Conservation (phyloP, 2,329 filamentous ascomycete genomes). For the Magnaporthiopsis incrustans region DNA sequence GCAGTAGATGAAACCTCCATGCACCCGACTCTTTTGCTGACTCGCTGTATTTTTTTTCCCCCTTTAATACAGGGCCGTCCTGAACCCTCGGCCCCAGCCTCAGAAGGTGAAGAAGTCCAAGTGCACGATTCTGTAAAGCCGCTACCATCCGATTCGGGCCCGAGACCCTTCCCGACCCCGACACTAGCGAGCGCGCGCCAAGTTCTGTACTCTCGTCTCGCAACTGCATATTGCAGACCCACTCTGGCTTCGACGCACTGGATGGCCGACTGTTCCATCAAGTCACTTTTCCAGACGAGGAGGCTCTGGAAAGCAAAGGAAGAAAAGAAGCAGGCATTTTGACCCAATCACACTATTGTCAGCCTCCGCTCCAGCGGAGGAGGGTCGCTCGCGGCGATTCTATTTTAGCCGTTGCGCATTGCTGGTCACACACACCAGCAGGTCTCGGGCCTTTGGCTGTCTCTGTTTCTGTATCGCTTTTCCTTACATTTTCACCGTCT, state of each 20-base stretch:
- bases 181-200: not conserved
- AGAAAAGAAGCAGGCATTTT: not conserved
- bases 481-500: not conserved
- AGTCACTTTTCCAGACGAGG: not conserved
- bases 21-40: no score
- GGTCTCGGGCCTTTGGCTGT: not conserved
- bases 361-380: conserved; percentile 1
- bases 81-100: conserved; percentile 56
- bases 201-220: not conserved
- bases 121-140: conserved; percentile 58
- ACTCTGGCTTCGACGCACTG: not conserved
- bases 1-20: no score
- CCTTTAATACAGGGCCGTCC: conserved; percentile 49
- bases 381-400: not conserved
- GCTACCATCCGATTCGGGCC: not conserved
- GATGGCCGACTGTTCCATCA: not conserved
- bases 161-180: not conserved
- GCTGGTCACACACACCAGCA: not conserved
- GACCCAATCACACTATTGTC: not conserved
- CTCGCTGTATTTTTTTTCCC: no score
- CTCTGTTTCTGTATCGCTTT: not conserved
- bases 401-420: not conserved
- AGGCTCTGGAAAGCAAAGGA: not conserved
- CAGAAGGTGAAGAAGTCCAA: conserved; percentile 56
- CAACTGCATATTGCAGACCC: not conserved